phyloP scores from a whole-genome alignment of 163 green algal genomes.

The Coccomyxa subellipsoidea region DNA sequence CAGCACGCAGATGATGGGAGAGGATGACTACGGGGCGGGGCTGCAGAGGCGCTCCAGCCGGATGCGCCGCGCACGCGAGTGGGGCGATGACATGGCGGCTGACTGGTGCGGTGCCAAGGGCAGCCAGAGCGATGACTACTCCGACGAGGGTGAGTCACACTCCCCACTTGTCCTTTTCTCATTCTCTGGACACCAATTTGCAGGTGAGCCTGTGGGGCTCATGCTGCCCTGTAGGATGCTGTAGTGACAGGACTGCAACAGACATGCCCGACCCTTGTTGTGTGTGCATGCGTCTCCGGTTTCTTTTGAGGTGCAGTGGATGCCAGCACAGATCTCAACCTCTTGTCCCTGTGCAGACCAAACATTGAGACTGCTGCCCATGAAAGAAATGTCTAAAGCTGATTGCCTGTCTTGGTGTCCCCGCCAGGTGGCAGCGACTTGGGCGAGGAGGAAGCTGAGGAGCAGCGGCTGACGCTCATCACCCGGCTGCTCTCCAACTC shows the following conservation, averaged over 20 bases:
- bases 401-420: no score
- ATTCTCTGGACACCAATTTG: no score
- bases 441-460: neutral
- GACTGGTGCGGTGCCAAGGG: neutral
- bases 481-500: neutral
- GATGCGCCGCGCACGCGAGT: neutral
- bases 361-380: no score
- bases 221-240: no score
- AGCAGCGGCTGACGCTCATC: neutral
- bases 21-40: neutral
- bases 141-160: neutral
- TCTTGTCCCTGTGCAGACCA: no score
- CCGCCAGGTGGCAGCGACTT: neutral
- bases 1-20: neutral
- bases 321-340: no score
- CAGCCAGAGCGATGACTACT: slow-evolving; percentile 7
- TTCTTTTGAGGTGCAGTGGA: no score
- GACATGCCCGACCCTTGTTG: no score
- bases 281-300: no score
- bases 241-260: no score
- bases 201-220: no score
- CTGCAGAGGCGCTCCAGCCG: neutral
- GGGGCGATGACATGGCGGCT: slow-evolving; percentile 3
- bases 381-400: no score
- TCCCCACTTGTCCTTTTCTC: neutral